A percentile compares a stretch with the other conserved stretches of the same genome.
Conservation (phyloP, 192 early-diverging fungal genomes). For the Mortierella hygrophila region DNA sequence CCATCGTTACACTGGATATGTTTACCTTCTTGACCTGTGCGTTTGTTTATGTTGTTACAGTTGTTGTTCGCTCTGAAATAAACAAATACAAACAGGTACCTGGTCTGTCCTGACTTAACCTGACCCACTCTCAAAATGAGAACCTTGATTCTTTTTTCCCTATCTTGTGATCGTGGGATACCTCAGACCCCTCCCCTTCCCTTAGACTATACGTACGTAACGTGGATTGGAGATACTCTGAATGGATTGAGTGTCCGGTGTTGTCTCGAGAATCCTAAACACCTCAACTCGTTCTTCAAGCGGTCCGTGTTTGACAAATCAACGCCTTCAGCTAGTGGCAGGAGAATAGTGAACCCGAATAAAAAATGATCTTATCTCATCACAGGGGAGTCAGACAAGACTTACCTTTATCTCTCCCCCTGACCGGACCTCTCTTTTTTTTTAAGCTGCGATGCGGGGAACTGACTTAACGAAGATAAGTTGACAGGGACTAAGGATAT, state of each 20-base stretch:
- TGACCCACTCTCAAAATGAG: background rate
- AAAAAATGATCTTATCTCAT: background rate
- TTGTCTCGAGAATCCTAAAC: background rate
- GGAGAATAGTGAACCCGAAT: background rate
- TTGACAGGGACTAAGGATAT: no score
- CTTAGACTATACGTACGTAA: no score
- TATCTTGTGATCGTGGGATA: background rate
- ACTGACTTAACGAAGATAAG: no score
- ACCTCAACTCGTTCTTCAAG: background rate
- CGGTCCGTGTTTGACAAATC: background rate
- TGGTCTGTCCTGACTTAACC: background rate
- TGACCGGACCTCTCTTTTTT: background rate
- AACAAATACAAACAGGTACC: background rate
- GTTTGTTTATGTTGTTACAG: background rate
- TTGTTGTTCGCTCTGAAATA: background rate
- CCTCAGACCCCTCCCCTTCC: background rate
- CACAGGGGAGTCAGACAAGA: background rate
- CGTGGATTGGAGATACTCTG: background rate
- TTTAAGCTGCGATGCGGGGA: background rate
- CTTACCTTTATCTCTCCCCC: background rate
- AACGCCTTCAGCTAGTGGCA: background rate
- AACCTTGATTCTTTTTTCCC: background rate
- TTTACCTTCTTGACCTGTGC: background rate
- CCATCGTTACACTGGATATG: background rate
- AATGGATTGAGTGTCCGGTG: background rate